phyloP scores from a whole-genome alignment of 208 protist genomes.

The Trypanosoma theileri region DNA sequence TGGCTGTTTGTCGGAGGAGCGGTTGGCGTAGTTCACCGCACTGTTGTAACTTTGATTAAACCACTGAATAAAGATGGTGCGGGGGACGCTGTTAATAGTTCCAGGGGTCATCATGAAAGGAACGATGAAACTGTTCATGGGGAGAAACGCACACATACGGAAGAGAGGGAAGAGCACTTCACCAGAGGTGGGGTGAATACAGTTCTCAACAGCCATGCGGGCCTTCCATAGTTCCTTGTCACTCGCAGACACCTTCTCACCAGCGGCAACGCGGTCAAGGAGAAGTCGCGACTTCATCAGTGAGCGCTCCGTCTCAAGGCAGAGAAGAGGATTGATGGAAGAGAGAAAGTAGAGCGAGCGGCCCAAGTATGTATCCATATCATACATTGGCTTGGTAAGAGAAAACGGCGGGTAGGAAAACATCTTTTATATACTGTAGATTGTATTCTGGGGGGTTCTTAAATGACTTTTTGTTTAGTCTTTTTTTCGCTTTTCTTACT shows the following conservation, averaged over 20 bases:
- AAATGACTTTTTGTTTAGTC: not conserved
- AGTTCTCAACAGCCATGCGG: conserved; percentile 80
- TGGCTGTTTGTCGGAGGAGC: conserved; percentile 88
- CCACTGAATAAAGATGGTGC: conserved; percentile 90
- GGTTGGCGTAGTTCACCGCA: conserved; percentile 94
- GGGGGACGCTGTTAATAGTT: conserved; percentile 60
- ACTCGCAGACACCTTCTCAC: conserved; percentile 40
- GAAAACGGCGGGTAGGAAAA: conserved; percentile 48
- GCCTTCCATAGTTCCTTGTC: conserved; percentile 86
- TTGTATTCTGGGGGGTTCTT: not conserved
- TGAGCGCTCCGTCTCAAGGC: conserved; percentile 59
- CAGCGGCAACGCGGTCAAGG: conserved; percentile 34
- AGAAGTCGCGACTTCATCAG: conserved; percentile 43
- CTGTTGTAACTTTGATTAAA: conserved; percentile 94
- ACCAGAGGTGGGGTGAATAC: conserved; percentile 89
- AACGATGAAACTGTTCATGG: conserved; percentile 90
- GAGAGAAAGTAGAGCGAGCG: conserved; percentile 86
- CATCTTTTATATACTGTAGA: conserved; percentile 12
- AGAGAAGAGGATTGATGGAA: conserved; percentile 75
- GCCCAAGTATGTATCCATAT: conserved; percentile 78
- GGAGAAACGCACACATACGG: conserved; percentile 92
- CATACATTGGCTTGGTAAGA: conserved; percentile 63
- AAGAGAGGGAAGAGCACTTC: conserved; percentile 88
- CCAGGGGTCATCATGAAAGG: conserved; percentile 88
- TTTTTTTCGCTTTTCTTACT: not conserved